These are phyloP conservation scores for Ambrosiella cleistominuta DNA, from an alignment of 2,329 filamentous ascomycete genomes.

Conservation along the genomic window DNA sequence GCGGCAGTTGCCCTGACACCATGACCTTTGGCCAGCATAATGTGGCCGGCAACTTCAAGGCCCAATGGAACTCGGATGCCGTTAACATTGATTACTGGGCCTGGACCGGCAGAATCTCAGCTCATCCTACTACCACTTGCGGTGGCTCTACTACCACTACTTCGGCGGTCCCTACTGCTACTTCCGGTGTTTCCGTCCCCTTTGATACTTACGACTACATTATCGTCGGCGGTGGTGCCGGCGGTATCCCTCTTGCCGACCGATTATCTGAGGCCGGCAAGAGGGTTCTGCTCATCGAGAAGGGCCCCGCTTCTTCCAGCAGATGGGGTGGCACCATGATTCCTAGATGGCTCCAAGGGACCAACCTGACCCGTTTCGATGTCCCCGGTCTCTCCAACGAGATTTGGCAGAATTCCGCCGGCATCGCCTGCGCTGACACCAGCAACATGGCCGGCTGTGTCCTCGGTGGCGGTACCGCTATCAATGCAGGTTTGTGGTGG, in stretches of 20 bases:
- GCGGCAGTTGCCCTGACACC: conserved; percentile 26
- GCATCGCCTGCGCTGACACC: conserved; percentile 50
- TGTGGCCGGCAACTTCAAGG: conserved; percentile 27
- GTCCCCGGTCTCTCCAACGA: conserved; percentile 55
- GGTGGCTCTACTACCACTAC: conserved; percentile 11
- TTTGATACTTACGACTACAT: conserved; percentile 36
- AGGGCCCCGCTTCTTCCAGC: conserved; percentile 43
- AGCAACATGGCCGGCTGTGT: conserved; percentile 58
- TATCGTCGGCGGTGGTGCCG: conserved; percentile 44
- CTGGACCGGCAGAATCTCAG: conserved; percentile 18
- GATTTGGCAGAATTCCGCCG: conserved; percentile 46
- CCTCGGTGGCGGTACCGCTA: conserved; percentile 47
- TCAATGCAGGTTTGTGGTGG: conserved; percentile 55
- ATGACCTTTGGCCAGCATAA: conserved; percentile 36
- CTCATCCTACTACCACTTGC: conserved; percentile 10
- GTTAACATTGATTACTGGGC: conserved; percentile 19
- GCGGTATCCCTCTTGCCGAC: conserved; percentile 42
- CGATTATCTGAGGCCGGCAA: conserved; percentile 40
- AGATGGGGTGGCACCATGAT: conserved; percentile 45
- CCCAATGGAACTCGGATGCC: conserved; percentile 20
- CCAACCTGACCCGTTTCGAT: conserved; percentile 51
- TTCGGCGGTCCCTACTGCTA: conserved; percentile 19
- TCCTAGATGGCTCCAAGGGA: conserved; percentile 42
- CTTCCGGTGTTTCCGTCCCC: conserved; percentile 3
- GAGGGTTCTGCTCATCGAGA: conserved; percentile 45